Evolutionary conservation across 225 moss, liverwort and hornwort genomes (phyloP).

Genomic region (Climacium dendroides): DNA sequence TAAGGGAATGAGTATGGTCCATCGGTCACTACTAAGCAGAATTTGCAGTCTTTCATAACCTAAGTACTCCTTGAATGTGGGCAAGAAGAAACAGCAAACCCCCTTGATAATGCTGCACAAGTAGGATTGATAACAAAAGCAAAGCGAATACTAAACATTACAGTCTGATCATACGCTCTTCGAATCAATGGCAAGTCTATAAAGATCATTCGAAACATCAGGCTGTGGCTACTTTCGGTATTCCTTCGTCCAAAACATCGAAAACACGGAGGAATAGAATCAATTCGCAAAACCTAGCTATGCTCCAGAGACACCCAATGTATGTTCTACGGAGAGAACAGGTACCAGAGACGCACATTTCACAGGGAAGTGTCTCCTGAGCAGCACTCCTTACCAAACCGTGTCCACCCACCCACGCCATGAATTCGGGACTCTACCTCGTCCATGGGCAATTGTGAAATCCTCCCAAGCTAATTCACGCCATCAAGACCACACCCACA

Average conservation of each 20-base stretch:
- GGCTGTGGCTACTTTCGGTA: background rate
- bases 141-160: background rate
- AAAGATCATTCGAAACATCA: background rate
- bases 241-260: background rate
- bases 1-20: background rate
- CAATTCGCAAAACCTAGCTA: background rate
- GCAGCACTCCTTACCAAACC: background rate
- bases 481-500: background rate
- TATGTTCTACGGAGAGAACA: background rate
- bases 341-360: background rate
- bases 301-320: background rate
- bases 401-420: background rate
- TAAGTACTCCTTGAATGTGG: background rate
- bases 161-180: background rate
- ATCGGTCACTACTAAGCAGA: background rate
- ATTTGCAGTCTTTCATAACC: background rate
- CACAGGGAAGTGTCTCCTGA: background rate
- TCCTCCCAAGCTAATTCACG: background rate
- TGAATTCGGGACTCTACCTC: background rate
- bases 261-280: background rate
- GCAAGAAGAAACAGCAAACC: background rate
- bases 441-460: background rate
- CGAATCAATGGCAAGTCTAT: background rate
- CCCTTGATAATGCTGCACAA: background rate
- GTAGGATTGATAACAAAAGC: background rate